A percentile compares a stretch with the other conserved stretches of the same genome.
These are phyloP conservation scores for Handroanthus guayacan DNA, from an alignment of 257 asterid genomes.

Conservation along the genomic window DNA sequence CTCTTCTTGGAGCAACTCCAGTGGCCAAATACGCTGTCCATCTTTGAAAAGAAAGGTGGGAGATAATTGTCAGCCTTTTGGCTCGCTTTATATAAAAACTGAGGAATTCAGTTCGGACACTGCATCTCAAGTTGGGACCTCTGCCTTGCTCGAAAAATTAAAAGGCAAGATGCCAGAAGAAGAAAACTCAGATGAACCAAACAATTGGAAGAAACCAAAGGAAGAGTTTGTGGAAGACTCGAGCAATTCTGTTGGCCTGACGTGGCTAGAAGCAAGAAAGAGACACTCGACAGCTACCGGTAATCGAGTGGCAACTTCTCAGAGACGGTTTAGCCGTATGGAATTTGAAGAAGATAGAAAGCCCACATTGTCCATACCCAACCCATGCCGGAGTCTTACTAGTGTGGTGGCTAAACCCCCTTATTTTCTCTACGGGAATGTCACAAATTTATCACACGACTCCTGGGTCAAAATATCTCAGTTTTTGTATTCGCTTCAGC, in stretches of 20 bases:
- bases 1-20: conserved; percentile 38
- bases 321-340: conserved; percentile 40
- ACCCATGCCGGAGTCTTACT: conserved; percentile 53
- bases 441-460: conserved; percentile 50
- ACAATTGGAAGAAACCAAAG: conserved; percentile 60
- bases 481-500: conserved; percentile 69
- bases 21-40: conserved; percentile 31
- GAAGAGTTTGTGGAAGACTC: conserved; percentile 56
- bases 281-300: conserved; percentile 42
- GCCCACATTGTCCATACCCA: conserved; percentile 49
- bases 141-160: conserved; percentile 55
- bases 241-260: conserved; percentile 39
- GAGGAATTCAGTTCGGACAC: conserved; percentile 56
- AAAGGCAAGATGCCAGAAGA: conserved; percentile 78
- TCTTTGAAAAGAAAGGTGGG: conserved; percentile 43
- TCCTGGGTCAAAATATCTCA: conserved; percentile 86
- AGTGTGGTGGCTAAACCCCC: conserved; percentile 70
- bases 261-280: conserved; percentile 51
- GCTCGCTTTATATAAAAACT: conserved; percentile 49
- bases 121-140: conserved; percentile 41
- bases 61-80: conserved; percentile 33
- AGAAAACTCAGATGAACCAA: conserved; percentile 45
- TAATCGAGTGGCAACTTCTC: conserved; percentile 35
- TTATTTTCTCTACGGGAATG: conserved; percentile 77
- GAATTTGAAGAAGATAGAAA: conserved; percentile 46